Evolutionary conservation across 1,284 basidiomycete genomes (phyloP).

Genomic region (Ceratobasidium sp.): DNA sequence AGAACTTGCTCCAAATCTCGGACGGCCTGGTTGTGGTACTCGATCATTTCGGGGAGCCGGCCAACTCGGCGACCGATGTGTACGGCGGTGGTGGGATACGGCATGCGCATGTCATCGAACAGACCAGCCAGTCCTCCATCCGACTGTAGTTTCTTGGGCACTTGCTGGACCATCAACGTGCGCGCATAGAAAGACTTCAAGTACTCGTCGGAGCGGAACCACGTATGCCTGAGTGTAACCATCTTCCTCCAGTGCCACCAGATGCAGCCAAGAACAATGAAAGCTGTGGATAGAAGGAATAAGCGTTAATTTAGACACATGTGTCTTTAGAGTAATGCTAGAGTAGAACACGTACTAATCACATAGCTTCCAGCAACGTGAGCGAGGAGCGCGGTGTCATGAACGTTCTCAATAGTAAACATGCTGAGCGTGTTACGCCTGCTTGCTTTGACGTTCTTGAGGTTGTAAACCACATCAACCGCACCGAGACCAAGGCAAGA

Average conservation of each 20-base stretch:
- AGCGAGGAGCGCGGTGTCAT: slow-evolving; percentile 72
- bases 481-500: slow-evolving; percentile 83
- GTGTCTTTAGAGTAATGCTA: slow-evolving; percentile 51
- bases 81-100: slow-evolving; percentile 85
- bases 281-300: slow-evolving; percentile 48
- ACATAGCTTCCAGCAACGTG: slow-evolving; percentile 81
- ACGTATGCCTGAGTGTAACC: slow-evolving; percentile 70
- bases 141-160: slow-evolving; percentile 77
- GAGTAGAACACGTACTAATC: slow-evolving; percentile 67
- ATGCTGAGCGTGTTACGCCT: slow-evolving; percentile 73
- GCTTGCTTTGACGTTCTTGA: slow-evolving; percentile 64
- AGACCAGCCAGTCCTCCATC: slow-evolving; percentile 79
- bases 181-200: slow-evolving; percentile 79
- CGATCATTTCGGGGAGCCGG: slow-evolving; percentile 77
- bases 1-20: slow-evolving; percentile 83
- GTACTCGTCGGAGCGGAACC: slow-evolving; percentile 83
- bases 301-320: background rate
- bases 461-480: slow-evolving; percentile 78
- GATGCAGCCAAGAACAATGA: slow-evolving; percentile 70
- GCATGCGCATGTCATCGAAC: slow-evolving; percentile 77
- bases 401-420: slow-evolving; percentile 81
- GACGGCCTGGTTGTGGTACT: slow-evolving; percentile 88
- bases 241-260: slow-evolving; percentile 80
- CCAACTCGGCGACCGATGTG: slow-evolving; percentile 83
- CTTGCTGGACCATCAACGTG: slow-evolving; percentile 77